Evolutionary conservation across 768 basidiomycete genomes (phyloP).

Genomic region (Neoboletus magnificus): DNA sequence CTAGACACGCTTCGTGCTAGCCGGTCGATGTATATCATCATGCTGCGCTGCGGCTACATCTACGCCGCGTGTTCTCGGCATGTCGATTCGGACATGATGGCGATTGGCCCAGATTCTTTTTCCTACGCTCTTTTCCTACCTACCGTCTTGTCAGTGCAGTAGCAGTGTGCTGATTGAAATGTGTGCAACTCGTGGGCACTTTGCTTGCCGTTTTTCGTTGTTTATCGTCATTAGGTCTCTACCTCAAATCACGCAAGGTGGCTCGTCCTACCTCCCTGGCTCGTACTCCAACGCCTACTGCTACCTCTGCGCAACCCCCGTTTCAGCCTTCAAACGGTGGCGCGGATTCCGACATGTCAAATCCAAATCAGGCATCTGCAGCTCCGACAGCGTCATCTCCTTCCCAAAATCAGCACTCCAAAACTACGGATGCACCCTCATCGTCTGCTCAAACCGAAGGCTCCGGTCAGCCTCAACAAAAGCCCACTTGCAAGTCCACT

Average conservation of each 20-base stretch:
- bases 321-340: slow-evolving; percentile 34
- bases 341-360: slow-evolving; percentile 35
- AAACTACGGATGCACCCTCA: slow-evolving; percentile 29
- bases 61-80: slow-evolving; percentile 34
- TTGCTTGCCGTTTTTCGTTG: slow-evolving; percentile 32
- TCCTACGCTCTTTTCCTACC: slow-evolving; percentile 31
- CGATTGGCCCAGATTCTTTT: slow-evolving; percentile 34
- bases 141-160: slow-evolving; percentile 35
- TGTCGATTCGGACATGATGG: slow-evolving; percentile 32
- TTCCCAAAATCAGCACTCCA: slow-evolving; percentile 31
- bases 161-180: slow-evolving; percentile 39
- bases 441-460: slow-evolving; percentile 27
- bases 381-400: slow-evolving; percentile 27
- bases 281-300: slow-evolving; percentile 35
- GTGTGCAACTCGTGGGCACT: slow-evolving; percentile 37
- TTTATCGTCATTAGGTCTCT: slow-evolving; percentile 59
- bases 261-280: slow-evolving; percentile 65
- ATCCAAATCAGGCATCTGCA: slow-evolving; percentile 35
- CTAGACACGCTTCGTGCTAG: slow-evolving; percentile 25
- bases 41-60: slow-evolving; percentile 31
- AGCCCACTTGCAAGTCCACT: slow-evolving; percentile 23
- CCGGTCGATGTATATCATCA: slow-evolving; percentile 35
- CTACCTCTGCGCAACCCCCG: slow-evolving; percentile 31
- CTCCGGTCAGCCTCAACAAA: slow-evolving; percentile 25
- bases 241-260: slow-evolving; percentile 79